Base-by-base conservation (phyloP, 2,329 filamentous ascomycete genomes). In the Penicillium sp. region DNA sequence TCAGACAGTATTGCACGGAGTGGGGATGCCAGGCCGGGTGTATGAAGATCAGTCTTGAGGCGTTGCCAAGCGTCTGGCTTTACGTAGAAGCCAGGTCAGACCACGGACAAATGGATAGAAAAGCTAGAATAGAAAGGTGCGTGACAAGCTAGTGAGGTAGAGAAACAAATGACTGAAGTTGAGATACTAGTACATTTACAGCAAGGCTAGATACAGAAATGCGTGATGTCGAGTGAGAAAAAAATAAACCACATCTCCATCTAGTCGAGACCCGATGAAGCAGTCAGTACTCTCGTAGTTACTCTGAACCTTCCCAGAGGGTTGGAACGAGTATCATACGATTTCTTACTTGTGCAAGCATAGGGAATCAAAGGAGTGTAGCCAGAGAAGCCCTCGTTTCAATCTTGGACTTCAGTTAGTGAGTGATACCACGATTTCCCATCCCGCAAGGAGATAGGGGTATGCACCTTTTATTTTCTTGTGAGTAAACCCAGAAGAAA, bases 161-260 rank as follows among this genome's bases (percentile, higher is more conserved):
- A 7, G 11, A 47, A 11, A 8, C 5, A 40, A 14, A 36, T 14
- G 16, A 16, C n/a, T 16, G 34, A 40, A 39, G 11, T 16, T 8
- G 11, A 40, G 26, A 23, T 5, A 48, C 11, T 9, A 13, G 10
- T 47, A 8, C 4, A 48, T 41, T 40, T 9, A 29, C 35, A 30
- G 1, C 7, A 29, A 6, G 5, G 26, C 18, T 29, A 38, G 16
- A 23, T 30, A 41, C 35, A 38, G n/a, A 9, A 18, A 7, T 34
- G 6, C 32, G 26, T 16, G 13, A 48, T 53, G 44, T 53, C 36
- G 50, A 53, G 44, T 26, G 44, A 40, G 36, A 52, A 48, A 39
- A 23, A 51, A 55, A 55, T 51, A 51, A 55, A 55, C 52, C 41
- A 36, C 52, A 51, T 16, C 41, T 51, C 52, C 52, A 55, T 36